Evolutionary conservation across 495 filamentous ascomycete species (phyloP).

Genomic region (Neurospora discreta): DNA sequence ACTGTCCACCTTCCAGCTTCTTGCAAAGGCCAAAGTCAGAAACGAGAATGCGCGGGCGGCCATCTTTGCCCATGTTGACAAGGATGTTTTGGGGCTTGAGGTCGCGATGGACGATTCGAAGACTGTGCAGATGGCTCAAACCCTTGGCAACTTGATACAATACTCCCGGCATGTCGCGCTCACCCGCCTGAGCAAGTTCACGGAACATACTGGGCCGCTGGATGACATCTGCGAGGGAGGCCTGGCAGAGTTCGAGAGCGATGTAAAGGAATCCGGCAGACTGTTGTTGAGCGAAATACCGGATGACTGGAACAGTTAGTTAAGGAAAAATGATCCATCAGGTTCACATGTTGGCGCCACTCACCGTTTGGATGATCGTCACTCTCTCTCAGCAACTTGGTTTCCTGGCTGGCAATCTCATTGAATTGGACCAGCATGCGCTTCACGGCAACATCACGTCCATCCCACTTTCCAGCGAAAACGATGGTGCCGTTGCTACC

Average conservation of each 20-base stretch:
- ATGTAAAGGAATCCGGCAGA: conserved; percentile 92
- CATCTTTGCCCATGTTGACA: conserved; percentile 50
- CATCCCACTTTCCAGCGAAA: conserved; percentile 76
- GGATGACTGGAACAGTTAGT: conserved; percentile 54
- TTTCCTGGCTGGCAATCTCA: conserved; percentile 91
- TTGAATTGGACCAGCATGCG: conserved; percentile 91
- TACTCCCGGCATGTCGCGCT: conserved; percentile 50
- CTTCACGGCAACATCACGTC: conserved; percentile 89
- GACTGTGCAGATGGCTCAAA: conserved; percentile 74
- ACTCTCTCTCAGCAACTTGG: conserved; percentile 77
- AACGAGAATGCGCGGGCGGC: conserved; percentile 70
- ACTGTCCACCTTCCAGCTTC: conserved; percentile 91
- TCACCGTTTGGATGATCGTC: conserved; percentile 81
- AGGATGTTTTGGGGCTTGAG: conserved; percentile 97
- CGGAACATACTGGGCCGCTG: conserved; percentile 46
- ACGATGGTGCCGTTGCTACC: conserved; percentile 84
- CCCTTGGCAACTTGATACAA: conserved; percentile 81
- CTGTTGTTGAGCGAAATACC: conserved; percentile 85
- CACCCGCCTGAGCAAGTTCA: conserved; percentile 39
- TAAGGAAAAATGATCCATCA: neutral
- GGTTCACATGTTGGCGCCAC: neutral
- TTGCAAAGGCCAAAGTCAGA: conserved; percentile 98
- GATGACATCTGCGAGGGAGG: conserved; percentile 81
- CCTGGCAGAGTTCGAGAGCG: conserved; percentile 88
- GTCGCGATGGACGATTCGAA: conserved; percentile 94